Conservation (phyloP, 371 early-diverging fungal species). For the Mucor sp. region DNA sequence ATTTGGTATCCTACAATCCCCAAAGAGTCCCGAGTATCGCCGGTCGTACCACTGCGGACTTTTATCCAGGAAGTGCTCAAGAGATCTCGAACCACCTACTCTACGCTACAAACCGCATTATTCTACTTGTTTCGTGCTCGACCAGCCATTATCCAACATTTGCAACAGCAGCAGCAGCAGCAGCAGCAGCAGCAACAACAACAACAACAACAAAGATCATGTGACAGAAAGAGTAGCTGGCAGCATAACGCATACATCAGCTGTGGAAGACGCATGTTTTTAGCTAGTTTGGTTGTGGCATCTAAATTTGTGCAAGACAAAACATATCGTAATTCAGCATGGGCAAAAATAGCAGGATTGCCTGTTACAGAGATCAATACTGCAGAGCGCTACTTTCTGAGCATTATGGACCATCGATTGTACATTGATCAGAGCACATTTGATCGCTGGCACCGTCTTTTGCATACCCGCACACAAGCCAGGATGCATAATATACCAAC, state of each 20-base stretch:
- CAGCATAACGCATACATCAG: constrained; percentile 54
- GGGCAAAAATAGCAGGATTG: constrained; percentile 75
- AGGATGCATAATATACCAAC: constrained; percentile 25
- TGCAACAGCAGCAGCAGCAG: constrained; percentile 1
- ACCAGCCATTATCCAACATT: constrained; percentile 30
- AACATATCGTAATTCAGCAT: constrained; percentile 77
- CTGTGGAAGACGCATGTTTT: constrained; percentile 75
- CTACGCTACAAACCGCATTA: constrained; percentile 76
- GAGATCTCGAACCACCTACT: constrained; percentile 78
- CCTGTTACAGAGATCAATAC: constrained; percentile 72
- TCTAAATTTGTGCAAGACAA: constrained; percentile 77
- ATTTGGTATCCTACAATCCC: constrained; percentile 51
- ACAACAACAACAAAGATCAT: not conserved
- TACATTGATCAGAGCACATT: constrained; percentile 65
- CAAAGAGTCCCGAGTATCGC: constrained; percentile 36
- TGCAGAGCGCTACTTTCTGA: constrained; percentile 70
- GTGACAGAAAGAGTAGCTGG: constrained; percentile 2
- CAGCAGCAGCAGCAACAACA: no score
- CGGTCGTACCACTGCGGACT: constrained; percentile 64
- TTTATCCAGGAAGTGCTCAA: constrained; percentile 81
- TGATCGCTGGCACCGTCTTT: constrained; percentile 65
- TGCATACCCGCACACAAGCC: constrained; percentile 43
- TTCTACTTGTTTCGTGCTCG: constrained; percentile 68
- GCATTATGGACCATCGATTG: constrained; percentile 69
- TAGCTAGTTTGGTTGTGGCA: constrained; percentile 70